phyloP scores from a whole-genome alignment of 306 rosid species.

The Trifolium fragiferum region DNA sequence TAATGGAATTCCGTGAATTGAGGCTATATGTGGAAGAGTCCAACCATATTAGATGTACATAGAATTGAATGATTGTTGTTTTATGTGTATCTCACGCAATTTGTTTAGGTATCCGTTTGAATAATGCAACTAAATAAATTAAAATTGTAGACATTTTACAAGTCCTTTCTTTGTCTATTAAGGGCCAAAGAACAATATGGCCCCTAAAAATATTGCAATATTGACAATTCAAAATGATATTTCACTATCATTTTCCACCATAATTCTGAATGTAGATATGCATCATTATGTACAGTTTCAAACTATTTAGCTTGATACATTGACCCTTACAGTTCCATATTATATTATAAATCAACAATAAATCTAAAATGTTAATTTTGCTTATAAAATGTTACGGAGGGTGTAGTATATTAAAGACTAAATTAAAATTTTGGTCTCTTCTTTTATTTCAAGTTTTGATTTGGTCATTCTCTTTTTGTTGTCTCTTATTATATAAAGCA shows the following conservation, averaged over 20 bases:
- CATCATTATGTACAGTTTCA: not conserved
- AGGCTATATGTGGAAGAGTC: slow-evolving; percentile 27
- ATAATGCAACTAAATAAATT: slow-evolving; percentile 1
- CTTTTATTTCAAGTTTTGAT: no score
- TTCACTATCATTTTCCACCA: not conserved
- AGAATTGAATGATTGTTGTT: slow-evolving; percentile 1
- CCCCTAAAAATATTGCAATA: not conserved
- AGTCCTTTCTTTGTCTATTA: not conserved
- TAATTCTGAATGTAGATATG: not conserved
- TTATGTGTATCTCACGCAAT: not conserved
- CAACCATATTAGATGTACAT: slow-evolving; percentile 17
- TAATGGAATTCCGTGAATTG: slow-evolving; percentile 37
- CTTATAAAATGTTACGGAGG: no score
- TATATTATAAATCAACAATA: no score
- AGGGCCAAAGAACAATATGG: not conserved
- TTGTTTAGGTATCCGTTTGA: not conserved
- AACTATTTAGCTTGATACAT: not conserved
- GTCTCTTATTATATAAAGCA: no score
- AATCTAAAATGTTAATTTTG: no score
- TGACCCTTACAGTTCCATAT: no score
- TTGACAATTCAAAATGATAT: slow-evolving; percentile 30
- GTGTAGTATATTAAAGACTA: no score
- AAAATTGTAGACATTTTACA: not conserved
- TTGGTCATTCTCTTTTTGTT: no score
- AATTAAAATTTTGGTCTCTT: no score